phyloP scores from a whole-genome alignment of 2,329 filamentous ascomycete species.

The Paradendryphiella salina region DNA sequence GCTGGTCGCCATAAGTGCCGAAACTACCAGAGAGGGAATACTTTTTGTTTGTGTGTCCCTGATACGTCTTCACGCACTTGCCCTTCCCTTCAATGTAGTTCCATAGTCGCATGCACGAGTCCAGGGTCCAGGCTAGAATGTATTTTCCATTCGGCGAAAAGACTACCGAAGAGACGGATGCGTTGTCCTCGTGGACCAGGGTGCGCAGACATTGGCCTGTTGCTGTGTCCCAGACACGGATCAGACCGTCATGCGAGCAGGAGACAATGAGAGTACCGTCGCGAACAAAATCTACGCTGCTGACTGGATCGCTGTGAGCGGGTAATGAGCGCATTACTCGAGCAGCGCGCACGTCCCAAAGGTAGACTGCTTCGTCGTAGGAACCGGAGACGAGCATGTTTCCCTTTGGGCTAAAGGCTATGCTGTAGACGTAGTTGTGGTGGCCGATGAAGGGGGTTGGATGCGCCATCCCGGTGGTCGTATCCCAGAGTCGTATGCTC shows the following conservation, averaged over 20 bases:
- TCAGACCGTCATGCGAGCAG: constrained; percentile 79
- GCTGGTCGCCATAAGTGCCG: constrained; percentile 60
- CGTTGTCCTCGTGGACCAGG: constrained; percentile 94
- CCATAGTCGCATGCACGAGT: constrained; percentile 89
- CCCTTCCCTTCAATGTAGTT: constrained; percentile 91
- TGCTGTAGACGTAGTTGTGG: constrained; percentile 92
- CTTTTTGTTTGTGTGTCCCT: constrained; percentile 82
- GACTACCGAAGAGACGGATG: constrained; percentile 82
- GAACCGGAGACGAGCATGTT: constrained; percentile 95
- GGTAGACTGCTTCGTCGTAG: constrained; percentile 94
- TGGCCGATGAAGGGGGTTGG: constrained; percentile 74
- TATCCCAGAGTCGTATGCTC: constrained; percentile 89
- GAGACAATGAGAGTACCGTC: constrained; percentile 92
- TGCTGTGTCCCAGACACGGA: constrained; percentile 89
- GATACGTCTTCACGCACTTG: constrained; percentile 93
- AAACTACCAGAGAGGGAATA: constrained; percentile 88
- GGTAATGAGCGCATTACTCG: constrained; percentile 87
- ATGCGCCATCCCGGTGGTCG: constrained; percentile 61
- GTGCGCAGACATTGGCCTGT: constrained; percentile 95
- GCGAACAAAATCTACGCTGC: constrained; percentile 87
- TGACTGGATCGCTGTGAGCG: constrained; percentile 92
- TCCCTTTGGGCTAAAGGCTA: constrained; percentile 96
- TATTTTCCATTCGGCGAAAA: constrained; percentile 95
- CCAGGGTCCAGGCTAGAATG: constrained; percentile 87
- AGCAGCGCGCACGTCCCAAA: constrained; percentile 93